Evolutionary conservation across 139 green algal genomes (phyloP).

Genomic region (Chlamydomonas asymmetrica): DNA sequence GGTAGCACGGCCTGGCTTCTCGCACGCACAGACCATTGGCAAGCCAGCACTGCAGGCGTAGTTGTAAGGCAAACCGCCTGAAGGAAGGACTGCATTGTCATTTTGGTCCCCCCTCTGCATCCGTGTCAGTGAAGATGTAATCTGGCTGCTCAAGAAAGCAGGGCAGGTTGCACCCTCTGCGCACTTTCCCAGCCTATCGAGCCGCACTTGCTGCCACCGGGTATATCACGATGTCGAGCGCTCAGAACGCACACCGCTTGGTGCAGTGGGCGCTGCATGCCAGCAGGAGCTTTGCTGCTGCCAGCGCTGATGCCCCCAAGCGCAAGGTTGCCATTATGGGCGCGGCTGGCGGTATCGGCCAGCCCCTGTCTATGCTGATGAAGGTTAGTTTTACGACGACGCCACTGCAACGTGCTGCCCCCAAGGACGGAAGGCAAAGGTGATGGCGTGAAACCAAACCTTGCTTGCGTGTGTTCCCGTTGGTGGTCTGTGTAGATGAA

Average conservation of each 20-base stretch:
- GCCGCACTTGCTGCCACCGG: no score
- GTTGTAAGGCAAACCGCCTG: no score
- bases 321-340: conserved; percentile 88
- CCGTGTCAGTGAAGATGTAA: no score
- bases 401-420: not conserved
- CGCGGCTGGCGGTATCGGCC: conserved; percentile 89
- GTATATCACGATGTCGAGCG: no score
- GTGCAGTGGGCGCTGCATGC: conserved; percentile 19
- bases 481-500: conserved; percentile 57
- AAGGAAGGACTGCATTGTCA: no score
- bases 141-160: no score
- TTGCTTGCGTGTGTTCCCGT: not conserved
- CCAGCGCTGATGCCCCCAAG: conserved; percentile 18
- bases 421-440: not conserved
- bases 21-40: no score
- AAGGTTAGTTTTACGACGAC: conserved; percentile 62
- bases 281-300: conserved; percentile 23
- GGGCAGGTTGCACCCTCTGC: no score
- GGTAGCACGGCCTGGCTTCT: no score
- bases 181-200: no score
- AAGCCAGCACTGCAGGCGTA: no score
- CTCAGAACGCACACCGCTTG: not conserved
- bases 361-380: conserved; percentile 93
- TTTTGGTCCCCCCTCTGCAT: no score
- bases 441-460: not conserved